Evolutionary conservation across 441 rosid species (phyloP).

Genomic region (Adansonia grandidieri): DNA sequence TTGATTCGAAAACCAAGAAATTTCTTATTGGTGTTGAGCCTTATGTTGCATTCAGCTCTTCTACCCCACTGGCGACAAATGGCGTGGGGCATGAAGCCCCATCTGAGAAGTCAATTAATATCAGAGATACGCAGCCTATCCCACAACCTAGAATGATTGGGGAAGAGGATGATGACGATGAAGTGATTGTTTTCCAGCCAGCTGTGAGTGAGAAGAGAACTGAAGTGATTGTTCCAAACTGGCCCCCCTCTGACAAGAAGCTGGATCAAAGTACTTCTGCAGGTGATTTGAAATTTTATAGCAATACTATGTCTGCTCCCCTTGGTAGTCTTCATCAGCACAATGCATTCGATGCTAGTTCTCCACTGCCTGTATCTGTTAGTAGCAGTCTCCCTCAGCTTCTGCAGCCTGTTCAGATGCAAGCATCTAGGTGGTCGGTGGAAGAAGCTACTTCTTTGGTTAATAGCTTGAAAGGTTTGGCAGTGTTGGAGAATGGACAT

Average conservation of each 20-base stretch:
- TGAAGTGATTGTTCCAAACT: conserved; percentile 45
- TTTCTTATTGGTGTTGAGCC: conserved; percentile 72
- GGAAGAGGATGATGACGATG: conserved; percentile 79
- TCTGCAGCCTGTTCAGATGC: conserved; percentile 51
- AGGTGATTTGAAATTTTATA: conserved; percentile 46
- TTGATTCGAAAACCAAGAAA: conserved; percentile 70
- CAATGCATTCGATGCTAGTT: conserved; percentile 45
- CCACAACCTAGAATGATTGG: conserved; percentile 50
- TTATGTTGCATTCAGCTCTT: conserved; percentile 36
- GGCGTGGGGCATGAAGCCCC: conserved; percentile 44
- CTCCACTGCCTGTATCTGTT: conserved; percentile 45
- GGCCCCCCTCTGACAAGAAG: conserved; percentile 50
- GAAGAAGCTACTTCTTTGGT: conserved; percentile 62
- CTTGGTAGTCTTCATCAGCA: conserved; percentile 48
- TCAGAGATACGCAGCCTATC: conserved; percentile 41
- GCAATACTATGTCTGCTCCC: conserved; percentile 47
- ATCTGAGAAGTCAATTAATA: conserved; percentile 35
- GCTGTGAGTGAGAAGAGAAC: conserved; percentile 58
- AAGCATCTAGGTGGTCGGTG: conserved; percentile 53
- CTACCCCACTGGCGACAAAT: conserved; percentile 37
- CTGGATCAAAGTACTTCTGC: conserved; percentile 43
- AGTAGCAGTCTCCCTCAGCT: conserved; percentile 47
- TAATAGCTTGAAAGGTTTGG: conserved; percentile 58
- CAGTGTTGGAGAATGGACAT: conserved; percentile 67
- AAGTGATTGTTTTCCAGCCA: conserved; percentile 95